Conservation (phyloP, 768 basidiomycete species). For the Suillus sp. region DNA sequence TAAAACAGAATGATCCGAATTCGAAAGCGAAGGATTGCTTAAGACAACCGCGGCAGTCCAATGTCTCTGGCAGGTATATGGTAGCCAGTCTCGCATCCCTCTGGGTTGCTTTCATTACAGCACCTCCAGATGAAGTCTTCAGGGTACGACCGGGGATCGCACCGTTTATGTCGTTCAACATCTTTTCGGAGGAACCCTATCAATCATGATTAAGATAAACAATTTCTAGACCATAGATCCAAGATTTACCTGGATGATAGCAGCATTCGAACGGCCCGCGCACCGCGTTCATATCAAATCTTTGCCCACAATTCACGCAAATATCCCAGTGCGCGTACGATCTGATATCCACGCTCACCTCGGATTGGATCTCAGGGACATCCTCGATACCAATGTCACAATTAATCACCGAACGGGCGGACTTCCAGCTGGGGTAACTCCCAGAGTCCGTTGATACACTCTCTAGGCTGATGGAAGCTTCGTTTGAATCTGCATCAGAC, state of each 20-base stretch:
- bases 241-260: conserved; percentile 53
- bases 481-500: conserved; percentile 3
- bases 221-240: conserved; percentile 33
- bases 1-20: not conserved
- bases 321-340: conserved; percentile 44
- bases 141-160: conserved; percentile 41
- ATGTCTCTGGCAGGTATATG: conserved; percentile 7
- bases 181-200: conserved; percentile 2
- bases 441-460: not conserved
- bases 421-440: conserved; percentile 5
- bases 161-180: conserved; percentile 3
- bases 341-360: conserved; percentile 1
- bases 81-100: conserved; percentile 3
- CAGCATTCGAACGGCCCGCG: conserved; percentile 45
- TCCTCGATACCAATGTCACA: conserved; percentile 3
- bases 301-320: conserved; percentile 49
- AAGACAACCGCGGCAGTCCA: conserved; percentile 5
- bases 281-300: conserved; percentile 44
- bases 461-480: not conserved
- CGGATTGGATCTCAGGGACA: conserved; percentile 6
- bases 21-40: not conserved
- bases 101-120: conserved; percentile 36
- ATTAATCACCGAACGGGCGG: not conserved
- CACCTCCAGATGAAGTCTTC: conserved; percentile 55
- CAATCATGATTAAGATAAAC: not conserved